Conservation (phyloP, 257 asterid genomes). For the Ilex aquifolium region DNA sequence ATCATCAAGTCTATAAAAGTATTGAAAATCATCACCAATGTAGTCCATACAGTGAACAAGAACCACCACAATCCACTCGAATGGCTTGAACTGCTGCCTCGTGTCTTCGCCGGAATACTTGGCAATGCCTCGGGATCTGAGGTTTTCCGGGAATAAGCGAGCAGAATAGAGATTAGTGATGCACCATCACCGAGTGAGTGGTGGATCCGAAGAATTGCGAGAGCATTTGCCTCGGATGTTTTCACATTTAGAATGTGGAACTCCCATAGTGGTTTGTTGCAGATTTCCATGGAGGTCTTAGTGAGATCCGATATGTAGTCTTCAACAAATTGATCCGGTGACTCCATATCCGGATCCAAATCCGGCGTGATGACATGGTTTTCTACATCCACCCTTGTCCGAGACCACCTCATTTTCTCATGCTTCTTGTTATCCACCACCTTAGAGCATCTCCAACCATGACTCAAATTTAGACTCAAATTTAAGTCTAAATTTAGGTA, state of each 20-base stretch:
- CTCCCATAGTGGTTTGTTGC: constrained; percentile 42
- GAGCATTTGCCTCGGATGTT: constrained; percentile 32
- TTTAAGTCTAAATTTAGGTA: too few relatives aligned
- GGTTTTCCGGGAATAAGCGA: constrained; percentile 28
- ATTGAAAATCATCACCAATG: too few relatives aligned
- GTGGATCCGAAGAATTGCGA: constrained; percentile 20
- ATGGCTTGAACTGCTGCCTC: too few relatives aligned
- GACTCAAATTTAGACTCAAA: too few relatives aligned
- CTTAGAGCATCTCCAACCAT: too few relatives aligned
- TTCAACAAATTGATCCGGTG: constrained; percentile 27
- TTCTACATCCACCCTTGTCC: constrained; percentile 21
- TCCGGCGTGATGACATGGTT: constrained; percentile 25
- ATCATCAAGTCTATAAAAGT: too few relatives aligned
- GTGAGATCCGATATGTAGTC: constrained; percentile 20
- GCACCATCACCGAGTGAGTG: constrained; percentile 49
- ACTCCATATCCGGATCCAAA: constrained; percentile 25
- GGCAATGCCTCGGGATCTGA: constrained; percentile 33
- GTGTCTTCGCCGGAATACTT: constrained; percentile 10
- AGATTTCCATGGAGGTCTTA: constrained; percentile 15
- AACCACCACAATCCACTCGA: too few relatives aligned
- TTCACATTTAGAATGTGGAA: constrained; percentile 32
- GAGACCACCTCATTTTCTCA: constrained; percentile 26
- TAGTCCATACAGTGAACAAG: too few relatives aligned
- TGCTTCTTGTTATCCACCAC: neutral
- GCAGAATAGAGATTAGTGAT: constrained; percentile 26